These are phyloP conservation scores for Ceratobasidium sp. DNA, from an alignment of 1,284 basidiomycete species.

Conservation along the genomic window DNA sequence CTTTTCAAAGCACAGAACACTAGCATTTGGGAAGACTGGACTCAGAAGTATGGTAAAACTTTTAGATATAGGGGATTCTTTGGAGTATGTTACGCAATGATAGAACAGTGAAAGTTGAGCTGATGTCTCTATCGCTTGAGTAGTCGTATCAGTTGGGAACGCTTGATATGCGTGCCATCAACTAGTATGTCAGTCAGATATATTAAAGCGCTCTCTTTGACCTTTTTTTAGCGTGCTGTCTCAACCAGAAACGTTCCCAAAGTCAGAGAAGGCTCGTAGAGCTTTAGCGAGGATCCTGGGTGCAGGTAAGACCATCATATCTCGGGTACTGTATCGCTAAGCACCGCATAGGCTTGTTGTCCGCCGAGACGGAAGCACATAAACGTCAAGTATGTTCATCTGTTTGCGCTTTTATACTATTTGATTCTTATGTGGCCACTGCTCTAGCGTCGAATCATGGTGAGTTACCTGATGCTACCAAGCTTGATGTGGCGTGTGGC, in stretches of 20 bases:
- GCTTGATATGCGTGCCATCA: conserved; percentile 42
- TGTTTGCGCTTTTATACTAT: not conserved
- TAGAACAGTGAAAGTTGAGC: not conserved
- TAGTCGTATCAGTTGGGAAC: conserved; percentile 36
- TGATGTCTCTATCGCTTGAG: not conserved
- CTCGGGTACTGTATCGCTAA: too few relatives aligned
- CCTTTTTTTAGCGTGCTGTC: not conserved
- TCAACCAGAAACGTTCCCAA: conserved; percentile 13
- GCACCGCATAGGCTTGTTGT: conserved; percentile 10
- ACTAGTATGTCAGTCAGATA: not conserved
- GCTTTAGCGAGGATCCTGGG: conserved; percentile 19
- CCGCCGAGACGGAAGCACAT: conserved; percentile 21
- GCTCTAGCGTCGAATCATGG: conserved; percentile 46
- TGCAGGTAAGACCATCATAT: conserved; percentile 28
- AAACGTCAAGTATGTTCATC: conserved; percentile 30
- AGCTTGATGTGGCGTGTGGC: not conserved
- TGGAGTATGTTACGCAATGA: conserved; percentile 20
- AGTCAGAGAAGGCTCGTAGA: not conserved
- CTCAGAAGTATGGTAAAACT: conserved; percentile 40
- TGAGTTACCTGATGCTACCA: not conserved
- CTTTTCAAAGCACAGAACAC: not conserved
- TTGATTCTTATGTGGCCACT: not conserved
- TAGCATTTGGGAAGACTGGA: conserved; percentile 23
- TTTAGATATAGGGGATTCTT: conserved; percentile 25
- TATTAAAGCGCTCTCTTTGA: not conserved